Conservation (phyloP, 2,329 filamentous ascomycete species). For the Chrysoporthe austroafricana region DNA sequence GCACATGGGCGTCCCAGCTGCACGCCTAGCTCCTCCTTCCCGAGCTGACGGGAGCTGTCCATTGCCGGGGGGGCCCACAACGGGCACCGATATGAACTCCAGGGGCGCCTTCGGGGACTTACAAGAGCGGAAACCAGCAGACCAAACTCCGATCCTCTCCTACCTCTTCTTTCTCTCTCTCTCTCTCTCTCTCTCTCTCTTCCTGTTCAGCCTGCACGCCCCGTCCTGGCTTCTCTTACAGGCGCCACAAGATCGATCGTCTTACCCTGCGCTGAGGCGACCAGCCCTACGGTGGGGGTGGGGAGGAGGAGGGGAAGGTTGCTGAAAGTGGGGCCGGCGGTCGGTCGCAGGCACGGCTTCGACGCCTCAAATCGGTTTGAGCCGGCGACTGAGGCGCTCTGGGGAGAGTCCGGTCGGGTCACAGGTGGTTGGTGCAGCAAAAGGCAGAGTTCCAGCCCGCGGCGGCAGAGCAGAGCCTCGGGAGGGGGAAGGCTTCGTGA, state of each 20-base stretch:
- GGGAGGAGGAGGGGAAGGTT: background rate
- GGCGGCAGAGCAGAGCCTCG: background rate
- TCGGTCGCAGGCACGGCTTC: conserved; percentile 5
- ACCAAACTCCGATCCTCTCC: background rate
- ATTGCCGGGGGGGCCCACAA: conserved; percentile 3
- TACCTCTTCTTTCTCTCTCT: background rate
- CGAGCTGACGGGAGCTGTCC: conserved; percentile 14
- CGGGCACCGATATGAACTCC: conserved; percentile 5
- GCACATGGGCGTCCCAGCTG: conserved; percentile 7
- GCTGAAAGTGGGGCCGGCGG: conserved; percentile 21
- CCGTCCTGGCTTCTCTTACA: background rate
- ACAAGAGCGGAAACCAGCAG: conserved; percentile 8
- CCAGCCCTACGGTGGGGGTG: background rate
- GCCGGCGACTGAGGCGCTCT: background rate
- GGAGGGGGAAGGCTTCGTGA: background rate
- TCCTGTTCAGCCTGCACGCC: background rate
- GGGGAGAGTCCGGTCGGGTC: conserved; percentile 1
- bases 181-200: background rate
- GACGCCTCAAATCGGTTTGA: conserved; percentile 2
- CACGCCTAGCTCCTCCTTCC: conserved; percentile 1
- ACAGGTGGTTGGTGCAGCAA: background rate
- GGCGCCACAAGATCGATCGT: conserved; percentile 1
- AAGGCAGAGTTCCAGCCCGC: background rate
- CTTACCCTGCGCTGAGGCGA: conserved; percentile 10
- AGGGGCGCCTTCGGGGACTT: conserved; percentile 16